phyloP scores from a whole-genome alignment of 768 basidiomycete genomes.

The Xanthoconium purpureum region DNA sequence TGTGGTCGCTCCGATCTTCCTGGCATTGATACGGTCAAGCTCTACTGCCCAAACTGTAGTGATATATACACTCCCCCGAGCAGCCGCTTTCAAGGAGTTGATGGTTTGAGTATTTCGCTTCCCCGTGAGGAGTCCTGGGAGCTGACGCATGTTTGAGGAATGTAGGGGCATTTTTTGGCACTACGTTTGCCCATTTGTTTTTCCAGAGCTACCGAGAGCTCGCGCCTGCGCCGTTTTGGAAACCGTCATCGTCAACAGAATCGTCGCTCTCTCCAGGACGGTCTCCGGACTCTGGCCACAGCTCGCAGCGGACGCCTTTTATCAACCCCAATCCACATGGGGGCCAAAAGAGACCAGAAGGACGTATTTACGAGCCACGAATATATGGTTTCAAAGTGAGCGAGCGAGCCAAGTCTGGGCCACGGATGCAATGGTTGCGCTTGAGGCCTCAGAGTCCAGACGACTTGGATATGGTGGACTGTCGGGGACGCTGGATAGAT shows the following conservation, averaged over 20 bases:
- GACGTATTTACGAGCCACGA: conserved; percentile 83
- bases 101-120: conserved; percentile 53
- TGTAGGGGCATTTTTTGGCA: conserved; percentile 96
- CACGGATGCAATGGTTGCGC: conserved; percentile 95
- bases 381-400: conserved; percentile 99
- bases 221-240: conserved; percentile 92
- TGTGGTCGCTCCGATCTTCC: conserved; percentile 95
- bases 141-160: conserved; percentile 18
- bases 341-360: conserved; percentile 84
- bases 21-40: conserved; percentile 94
- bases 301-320: conserved; percentile 54
- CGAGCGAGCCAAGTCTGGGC: conserved; percentile 91
- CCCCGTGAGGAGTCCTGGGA: conserved; percentile 7
- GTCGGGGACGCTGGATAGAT: conserved; percentile 84
- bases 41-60: conserved; percentile 97
- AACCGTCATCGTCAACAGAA: conserved; percentile 53
- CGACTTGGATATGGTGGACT: conserved; percentile 86
- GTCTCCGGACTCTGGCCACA: conserved; percentile 51
- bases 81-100: conserved; percentile 92
- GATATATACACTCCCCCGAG: conserved; percentile 96
- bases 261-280: conserved; percentile 54
- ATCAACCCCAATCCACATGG: conserved; percentile 87
- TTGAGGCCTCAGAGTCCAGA: conserved; percentile 76
- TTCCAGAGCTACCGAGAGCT: conserved; percentile 97
- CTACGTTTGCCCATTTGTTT: conserved; percentile 96